These are phyloP conservation scores for Tuber brumale DNA, from an alignment of 495 filamentous ascomycete species.

Conservation along the genomic window DNA sequence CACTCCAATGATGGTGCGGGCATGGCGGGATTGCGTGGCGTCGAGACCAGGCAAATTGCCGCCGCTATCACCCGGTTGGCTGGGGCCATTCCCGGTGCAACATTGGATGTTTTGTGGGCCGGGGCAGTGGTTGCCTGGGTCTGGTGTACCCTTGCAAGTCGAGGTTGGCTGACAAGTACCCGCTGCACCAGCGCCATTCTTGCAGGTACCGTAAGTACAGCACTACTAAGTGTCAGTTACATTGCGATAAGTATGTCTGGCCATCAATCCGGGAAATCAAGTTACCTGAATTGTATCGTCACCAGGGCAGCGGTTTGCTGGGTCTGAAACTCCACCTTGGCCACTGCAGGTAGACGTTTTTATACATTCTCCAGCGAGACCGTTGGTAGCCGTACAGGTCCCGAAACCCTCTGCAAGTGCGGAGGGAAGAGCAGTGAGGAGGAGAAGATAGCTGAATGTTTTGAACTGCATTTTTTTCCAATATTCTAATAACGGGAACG, in stretches of 20 bases:
- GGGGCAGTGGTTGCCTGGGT: constrained; percentile 3
- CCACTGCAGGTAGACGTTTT: not conserved
- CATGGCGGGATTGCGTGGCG: constrained; percentile 1
- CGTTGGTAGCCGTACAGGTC: not conserved
- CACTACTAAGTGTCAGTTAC: not conserved
- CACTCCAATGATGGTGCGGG: not conserved
- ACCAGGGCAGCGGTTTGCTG: not conserved
- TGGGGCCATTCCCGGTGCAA: not conserved
- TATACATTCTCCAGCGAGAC: not conserved
- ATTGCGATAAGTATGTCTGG: not conserved
- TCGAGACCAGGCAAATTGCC: constrained; percentile 1
- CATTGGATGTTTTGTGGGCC: constrained; percentile 3
- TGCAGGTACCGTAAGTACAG: not conserved
- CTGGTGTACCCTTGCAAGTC: not conserved
- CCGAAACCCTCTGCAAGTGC: not conserved
- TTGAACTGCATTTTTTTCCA: not conserved
- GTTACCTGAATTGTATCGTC: not conserved
- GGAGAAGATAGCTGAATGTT: not conserved
- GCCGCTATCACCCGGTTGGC: not conserved
- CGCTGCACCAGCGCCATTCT: not conserved
- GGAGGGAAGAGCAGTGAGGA: not conserved
- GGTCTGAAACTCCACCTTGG: not conserved
- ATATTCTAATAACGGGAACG: not conserved
- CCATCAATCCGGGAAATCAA: not conserved
- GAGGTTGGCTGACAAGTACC: not conserved